Evolutionary conservation across 2,329 filamentous ascomycete species (phyloP), one percentile per base, ranked within the genome.

Genomic region (Pseudodiploospora longispora): DNA sequence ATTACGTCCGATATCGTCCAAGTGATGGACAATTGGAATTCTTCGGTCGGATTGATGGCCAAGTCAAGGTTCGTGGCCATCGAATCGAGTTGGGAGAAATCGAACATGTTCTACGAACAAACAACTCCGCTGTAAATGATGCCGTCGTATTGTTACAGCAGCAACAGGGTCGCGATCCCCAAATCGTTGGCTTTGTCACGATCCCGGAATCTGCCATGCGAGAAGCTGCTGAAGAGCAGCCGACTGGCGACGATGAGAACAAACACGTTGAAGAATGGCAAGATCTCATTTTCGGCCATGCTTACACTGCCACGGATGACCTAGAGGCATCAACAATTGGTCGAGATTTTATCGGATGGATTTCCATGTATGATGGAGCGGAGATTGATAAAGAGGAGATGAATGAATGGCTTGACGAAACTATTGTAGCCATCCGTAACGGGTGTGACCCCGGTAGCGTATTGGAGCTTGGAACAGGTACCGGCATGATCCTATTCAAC

Each of bases 401-500:
- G 60, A 41, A 55, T 3, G 59, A 60, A 38, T 63, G 60, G 60
- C 48, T 63, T 0, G 53, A 60, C 6, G 60, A 62, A 8, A 59
- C 58, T 1, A 55, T 61, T 1, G 10, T 40, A 1, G 46, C 50
- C 0, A 49, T 61, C 1, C 47, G 38, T 8, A 48, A 55, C 5
- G 50, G 47, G 6, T n/a, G 30, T 8, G 10, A 5, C 5, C 33
- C 46, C 3, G 45, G 46, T 1, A 36, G 51, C n/a, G 52, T 62
- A 1, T 48, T 62, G 0, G 60, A 62, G 37, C 43, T 63, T 1
- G 60, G 60, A 1, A 55, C 59, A 1, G 60, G 59, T 2, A 45
- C 52, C 0, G 60, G 60, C 0, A 63, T 61, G 59, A 55, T 61
- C 6, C 45, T 63, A 1, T 61, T 63, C 46, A 61, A 59, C 19